Evolutionary conservation across 306 rosid genomes (phyloP).

Genomic region (Biancaea sappan): DNA sequence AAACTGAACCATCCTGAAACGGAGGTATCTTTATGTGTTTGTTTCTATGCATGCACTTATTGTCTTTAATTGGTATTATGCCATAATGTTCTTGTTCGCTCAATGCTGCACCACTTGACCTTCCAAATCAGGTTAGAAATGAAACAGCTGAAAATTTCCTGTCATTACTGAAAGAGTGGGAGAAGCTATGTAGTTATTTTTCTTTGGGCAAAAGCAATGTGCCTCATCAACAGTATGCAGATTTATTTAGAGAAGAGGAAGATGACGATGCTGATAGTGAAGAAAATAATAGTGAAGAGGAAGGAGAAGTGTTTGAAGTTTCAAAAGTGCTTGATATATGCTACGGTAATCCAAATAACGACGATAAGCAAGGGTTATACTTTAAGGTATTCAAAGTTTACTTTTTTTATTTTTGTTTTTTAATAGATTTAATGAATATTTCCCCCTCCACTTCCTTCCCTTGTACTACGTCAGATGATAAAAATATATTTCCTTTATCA

Average conservation of each 20-base stretch:
- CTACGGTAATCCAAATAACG: slow-evolving; percentile 59
- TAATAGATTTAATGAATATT: neutral
- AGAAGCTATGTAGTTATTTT: slow-evolving; percentile 53
- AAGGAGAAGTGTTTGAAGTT: slow-evolving; percentile 65
- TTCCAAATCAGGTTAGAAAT: slow-evolving; percentile 67
- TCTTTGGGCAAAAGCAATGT: slow-evolving; percentile 43
- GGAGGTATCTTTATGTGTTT: slow-evolving; percentile 45
- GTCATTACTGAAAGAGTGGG: slow-evolving; percentile 65
- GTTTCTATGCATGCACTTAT: neutral
- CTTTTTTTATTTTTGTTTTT: neutral
- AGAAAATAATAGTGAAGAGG: slow-evolving; percentile 24
- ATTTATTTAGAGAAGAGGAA: slow-evolving; percentile 38
- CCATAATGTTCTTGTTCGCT: neutral
- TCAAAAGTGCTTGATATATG: slow-evolving; percentile 48
- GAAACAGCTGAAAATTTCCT: slow-evolving; percentile 77
- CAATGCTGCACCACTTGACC: neutral
- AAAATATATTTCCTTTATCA: neutral
- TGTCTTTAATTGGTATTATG: neutral
- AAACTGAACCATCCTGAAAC: slow-evolving; percentile 75
- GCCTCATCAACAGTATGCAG: slow-evolving; percentile 40
- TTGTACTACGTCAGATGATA: neutral
- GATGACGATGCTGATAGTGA: slow-evolving; percentile 30
- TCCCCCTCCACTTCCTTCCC: neutral
- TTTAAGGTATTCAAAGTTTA: slow-evolving; percentile 53
- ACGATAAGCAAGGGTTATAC: slow-evolving; percentile 43